phyloP scores from a whole-genome alignment of 2,329 filamentous ascomycete species.

The Pseudogymnoascus sp. region DNA sequence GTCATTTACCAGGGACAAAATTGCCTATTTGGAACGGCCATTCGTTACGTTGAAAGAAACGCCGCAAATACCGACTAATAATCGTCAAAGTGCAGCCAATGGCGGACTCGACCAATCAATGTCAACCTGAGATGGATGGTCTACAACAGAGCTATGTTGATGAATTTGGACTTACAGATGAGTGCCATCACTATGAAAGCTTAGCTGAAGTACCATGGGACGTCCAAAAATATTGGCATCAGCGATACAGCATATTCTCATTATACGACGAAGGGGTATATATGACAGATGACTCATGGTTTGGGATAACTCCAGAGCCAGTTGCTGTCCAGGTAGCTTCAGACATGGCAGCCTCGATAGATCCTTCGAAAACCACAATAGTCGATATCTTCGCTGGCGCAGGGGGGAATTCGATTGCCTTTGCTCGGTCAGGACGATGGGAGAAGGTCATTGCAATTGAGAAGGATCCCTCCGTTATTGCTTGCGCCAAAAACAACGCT shows the following conservation, averaged over 20 bases:
- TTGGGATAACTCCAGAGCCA: conserved; percentile 89
- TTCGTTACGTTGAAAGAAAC: neutral
- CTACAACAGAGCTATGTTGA: neutral
- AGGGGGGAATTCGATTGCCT: conserved; percentile 92
- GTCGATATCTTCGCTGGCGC: conserved; percentile 88
- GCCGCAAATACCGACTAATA: neutral
- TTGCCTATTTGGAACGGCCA: neutral
- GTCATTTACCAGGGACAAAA: neutral
- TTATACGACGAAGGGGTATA: conserved; percentile 80
- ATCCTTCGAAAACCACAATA: conserved; percentile 34
- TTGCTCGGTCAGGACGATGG: conserved; percentile 74
- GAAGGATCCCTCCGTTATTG: conserved; percentile 67
- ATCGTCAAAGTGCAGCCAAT: neutral
- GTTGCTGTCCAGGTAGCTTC: conserved; percentile 61
- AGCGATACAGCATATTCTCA: conserved; percentile 80
- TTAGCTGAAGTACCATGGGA: conserved; percentile 68
- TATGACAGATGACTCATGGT: conserved; percentile 94
- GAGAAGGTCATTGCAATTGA: conserved; percentile 82
- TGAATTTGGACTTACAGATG: conserved; percentile 39
- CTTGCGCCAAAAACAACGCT: conserved; percentile 90
- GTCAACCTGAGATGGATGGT: neutral
- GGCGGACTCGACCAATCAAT: conserved; percentile 7
- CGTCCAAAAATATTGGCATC: conserved; percentile 90
- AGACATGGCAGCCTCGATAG: conserved; percentile 30
- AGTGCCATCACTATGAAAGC: conserved; percentile 67